phyloP scores from a whole-genome alignment of 176 grass and related monocot species.

The barley (Hordeum vulgare) region DNA sequence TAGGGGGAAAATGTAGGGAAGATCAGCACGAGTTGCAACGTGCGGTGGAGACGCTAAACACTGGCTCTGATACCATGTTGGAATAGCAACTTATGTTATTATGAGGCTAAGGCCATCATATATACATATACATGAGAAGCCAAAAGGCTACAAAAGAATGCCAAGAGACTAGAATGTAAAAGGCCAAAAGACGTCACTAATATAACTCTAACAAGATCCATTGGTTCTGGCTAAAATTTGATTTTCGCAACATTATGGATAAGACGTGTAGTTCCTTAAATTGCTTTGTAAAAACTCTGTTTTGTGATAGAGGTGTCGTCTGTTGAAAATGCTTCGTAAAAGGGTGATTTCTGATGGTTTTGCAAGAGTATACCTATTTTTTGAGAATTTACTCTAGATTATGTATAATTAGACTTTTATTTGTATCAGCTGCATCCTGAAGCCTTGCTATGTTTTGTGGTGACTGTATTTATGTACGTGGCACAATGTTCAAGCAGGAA shows the following conservation, averaged over 20 bases:
- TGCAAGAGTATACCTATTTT: background rate
- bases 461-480: constrained; percentile 1
- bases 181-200: too few species aligned
- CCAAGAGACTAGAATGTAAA: too few species aligned
- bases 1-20: too few species aligned
- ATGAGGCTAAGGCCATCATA: too few species aligned
- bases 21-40: too few species aligned
- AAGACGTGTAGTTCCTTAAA: background rate
- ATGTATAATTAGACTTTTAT: background rate
- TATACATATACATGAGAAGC: too few species aligned
- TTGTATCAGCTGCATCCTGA: background rate
- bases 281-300: background rate
- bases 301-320: background rate
- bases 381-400: background rate
- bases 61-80: too few species aligned
- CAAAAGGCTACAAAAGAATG: too few species aligned
- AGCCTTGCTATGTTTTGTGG: background rate
- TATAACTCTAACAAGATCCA: too few species aligned
- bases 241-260: background rate
- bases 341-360: background rate
- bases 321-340: background rate
- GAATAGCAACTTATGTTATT: too few species aligned
- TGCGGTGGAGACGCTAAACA: too few species aligned
- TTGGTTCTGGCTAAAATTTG: background rate
- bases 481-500: background rate